A percentile compares a stretch with the other conserved stretches of the same genome.
These are phyloP conservation scores for Naganishia cerealis DNA, from an alignment of 1,284 basidiomycete species.

Conservation along the genomic window DNA sequence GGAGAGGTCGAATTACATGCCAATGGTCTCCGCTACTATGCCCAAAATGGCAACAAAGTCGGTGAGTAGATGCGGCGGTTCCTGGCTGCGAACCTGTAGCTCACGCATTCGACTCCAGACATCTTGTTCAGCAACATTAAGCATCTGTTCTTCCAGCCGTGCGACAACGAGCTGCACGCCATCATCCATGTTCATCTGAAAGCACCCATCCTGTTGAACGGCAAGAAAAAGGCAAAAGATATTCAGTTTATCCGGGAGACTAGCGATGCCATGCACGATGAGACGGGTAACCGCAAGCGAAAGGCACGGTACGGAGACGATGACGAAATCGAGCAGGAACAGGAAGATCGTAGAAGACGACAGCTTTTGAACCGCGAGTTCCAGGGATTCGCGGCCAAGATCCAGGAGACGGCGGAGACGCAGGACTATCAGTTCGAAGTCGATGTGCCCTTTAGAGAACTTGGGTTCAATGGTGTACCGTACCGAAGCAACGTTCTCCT, in stretches of 20 bases:
- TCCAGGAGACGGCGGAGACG: conserved; percentile 74
- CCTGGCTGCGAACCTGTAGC: background rate
- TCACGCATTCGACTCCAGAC: conserved; percentile 58
- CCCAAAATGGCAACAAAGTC: conserved; percentile 85
- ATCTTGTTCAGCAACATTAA: conserved; percentile 96
- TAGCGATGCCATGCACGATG: conserved; percentile 95
- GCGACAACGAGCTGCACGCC: conserved; percentile 92
- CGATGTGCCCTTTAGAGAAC: conserved; percentile 94
- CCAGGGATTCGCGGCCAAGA: conserved; percentile 87
- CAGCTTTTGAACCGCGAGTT: conserved; percentile 93
- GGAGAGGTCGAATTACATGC: conserved; percentile 97
- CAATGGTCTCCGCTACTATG: conserved; percentile 92
- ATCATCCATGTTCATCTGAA: conserved; percentile 92
- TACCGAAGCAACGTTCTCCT: conserved; percentile 91
- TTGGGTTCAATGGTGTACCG: conserved; percentile 96
- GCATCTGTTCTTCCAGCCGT: conserved; percentile 98
- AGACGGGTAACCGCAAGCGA: conserved; percentile 91
- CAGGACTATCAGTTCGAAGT: conserved; percentile 85
- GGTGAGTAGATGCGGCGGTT: conserved; percentile 59
- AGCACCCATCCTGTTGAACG: conserved; percentile 96
- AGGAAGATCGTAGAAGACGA: conserved; percentile 87
- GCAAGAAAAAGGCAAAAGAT: conserved; percentile 82
- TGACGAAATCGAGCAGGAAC: conserved; percentile 98
- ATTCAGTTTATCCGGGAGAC: conserved; percentile 99
- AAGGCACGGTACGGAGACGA: conserved; percentile 97